These are phyloP conservation scores for Ogataea pilisensis DNA, from an alignment of 805 yeast genomes.

Conservation along the genomic window DNA sequence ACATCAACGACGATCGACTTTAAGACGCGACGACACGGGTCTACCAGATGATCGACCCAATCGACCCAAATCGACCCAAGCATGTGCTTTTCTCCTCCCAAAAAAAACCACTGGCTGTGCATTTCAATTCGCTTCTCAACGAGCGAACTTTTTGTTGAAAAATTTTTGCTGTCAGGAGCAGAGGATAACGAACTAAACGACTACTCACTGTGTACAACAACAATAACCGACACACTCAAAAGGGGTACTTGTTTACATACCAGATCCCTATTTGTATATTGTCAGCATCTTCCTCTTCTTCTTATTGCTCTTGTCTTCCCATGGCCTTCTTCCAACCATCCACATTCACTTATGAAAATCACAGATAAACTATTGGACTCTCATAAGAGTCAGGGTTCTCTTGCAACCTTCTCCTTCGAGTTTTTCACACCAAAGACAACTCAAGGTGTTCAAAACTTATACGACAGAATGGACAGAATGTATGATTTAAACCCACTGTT, in stretches of 20 bases:
- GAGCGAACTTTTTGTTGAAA: too few species aligned
- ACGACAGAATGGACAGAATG: conserved; percentile 98
- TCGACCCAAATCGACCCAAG: too few species aligned
- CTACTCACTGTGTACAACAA: too few species aligned
- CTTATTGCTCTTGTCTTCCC: not conserved
- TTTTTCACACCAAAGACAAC: conserved; percentile 96
- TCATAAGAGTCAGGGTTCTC: conserved; percentile 28
- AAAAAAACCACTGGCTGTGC: too few species aligned
- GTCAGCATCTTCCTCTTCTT: not conserved
- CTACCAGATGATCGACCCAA: too few species aligned
- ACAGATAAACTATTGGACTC: conserved; percentile 41
- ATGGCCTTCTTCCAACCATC: not conserved
- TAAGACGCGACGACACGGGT: too few species aligned
- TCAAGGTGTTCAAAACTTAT: conserved; percentile 93
- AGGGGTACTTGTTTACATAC: not conserved
- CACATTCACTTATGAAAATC: conserved; percentile 36
- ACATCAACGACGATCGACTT: too few species aligned
- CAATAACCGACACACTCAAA: too few species aligned
- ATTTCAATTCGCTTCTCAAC: too few species aligned
- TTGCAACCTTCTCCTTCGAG: conserved; percentile 89
- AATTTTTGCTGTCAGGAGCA: too few species aligned
- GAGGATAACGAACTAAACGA: too few species aligned
- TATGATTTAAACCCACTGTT: conserved; percentile 86
- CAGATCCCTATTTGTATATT: not conserved
- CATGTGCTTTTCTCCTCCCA: too few species aligned